Percentiles rank a stretch among this genome's conserved stretches.
These are phyloP conservation scores for Trametes coccinea DNA, from an alignment of 768 basidiomycete genomes.

Conservation along the genomic window DNA sequence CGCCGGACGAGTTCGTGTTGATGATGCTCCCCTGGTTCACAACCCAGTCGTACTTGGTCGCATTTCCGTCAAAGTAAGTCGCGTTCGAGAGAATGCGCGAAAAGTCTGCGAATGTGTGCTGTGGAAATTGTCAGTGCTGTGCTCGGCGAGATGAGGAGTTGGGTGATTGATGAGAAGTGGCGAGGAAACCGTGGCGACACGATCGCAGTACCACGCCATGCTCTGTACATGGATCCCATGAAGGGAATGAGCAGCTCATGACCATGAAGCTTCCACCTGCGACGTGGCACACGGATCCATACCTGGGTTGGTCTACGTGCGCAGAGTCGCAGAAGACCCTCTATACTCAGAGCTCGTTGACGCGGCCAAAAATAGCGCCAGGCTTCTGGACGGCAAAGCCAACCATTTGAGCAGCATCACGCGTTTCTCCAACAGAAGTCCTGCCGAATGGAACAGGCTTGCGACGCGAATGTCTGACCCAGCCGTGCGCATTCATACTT, in stretches of 20 bases:
- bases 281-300: too few relatives aligned
- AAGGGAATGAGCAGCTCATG: background rate
- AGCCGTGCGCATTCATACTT: background rate
- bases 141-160: background rate
- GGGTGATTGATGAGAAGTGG: too few relatives aligned
- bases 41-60: slow-evolving; percentile 72
- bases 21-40: slow-evolving; percentile 67
- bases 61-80: slow-evolving; percentile 73
- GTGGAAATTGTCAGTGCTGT: background rate
- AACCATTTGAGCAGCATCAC: too few relatives aligned
- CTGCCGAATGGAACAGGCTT: background rate
- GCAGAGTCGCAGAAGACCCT: too few relatives aligned
- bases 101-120: slow-evolving; percentile 67
- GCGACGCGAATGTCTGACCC: background rate
- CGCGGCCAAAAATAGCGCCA: background rate
- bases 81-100: slow-evolving; percentile 66
- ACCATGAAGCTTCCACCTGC: too few relatives aligned
- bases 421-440: background rate
- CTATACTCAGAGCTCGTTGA: too few relatives aligned
- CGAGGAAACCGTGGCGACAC: too few relatives aligned
- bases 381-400: background rate
- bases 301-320: too few relatives aligned
- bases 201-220: too few relatives aligned
- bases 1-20: slow-evolving; percentile 59
- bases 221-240: too few relatives aligned